Base-by-base conservation (phyloP, 768 basidiomycete genomes). In the Pleurotus pulmonarius region DNA sequence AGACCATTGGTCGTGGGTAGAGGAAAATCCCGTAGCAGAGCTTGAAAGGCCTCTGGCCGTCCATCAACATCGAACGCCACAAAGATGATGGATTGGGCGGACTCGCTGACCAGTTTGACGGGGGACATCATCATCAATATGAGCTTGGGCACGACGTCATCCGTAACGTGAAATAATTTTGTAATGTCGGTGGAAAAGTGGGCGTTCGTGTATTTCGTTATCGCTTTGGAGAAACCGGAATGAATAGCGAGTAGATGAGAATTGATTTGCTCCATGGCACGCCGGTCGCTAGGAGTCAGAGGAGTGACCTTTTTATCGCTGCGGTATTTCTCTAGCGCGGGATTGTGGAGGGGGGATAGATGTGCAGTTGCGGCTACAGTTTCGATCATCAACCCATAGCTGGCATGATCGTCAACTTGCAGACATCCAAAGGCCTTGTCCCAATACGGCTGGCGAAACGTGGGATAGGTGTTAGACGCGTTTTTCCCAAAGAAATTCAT, bases 21-120 rank as follows among this genome's bases (percentile, higher is more conserved):
- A 0, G 93, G 83, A 52, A 82, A 75, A 52, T 88, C 82, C 61
- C 80, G 75, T 2, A 98, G 75, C 18, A 98, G 73, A 12, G 83
- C 85, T 6, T 90, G 85, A 65, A 97, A 88, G 66, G 92, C 95
- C 60, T 97, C 95, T 39, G 83, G 77, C 44, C 97, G 89, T 24
- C 83, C 86, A 64, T 95, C 92, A n/a, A 86, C 90, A 61, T 96
- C 90, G 63, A 90, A 95, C 0, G 93, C 89, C 54, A 92, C 82
- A 9, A 88, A 88, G 24, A 92, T 80, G n/a, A 98, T 68, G 16
- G 82, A 81, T 67, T 94, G 90, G 1, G 87, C 90, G 9, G 88
- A 85, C 44, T 78, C 74, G 62, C 90, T 90, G 13, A 95, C 71
- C 12, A 83, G 80, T 16, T 86, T 85, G 26, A 87, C 77, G 0